Evolutionary conservation across 495 filamentous ascomycete species (phyloP).

Genomic region (Letharia lupina): DNA sequence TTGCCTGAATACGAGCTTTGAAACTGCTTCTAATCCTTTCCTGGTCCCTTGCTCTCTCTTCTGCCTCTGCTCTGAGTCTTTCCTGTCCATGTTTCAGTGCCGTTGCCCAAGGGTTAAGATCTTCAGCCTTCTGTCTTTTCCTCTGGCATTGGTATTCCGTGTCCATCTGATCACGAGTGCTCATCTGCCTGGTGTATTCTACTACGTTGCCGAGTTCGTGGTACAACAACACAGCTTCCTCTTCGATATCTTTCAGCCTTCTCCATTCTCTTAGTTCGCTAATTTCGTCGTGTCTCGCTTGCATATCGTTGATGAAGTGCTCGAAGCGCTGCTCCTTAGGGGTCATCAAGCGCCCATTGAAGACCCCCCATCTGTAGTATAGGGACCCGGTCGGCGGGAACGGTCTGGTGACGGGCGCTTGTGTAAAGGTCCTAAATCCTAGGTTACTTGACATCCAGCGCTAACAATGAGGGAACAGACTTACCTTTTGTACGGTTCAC

Average conservation of each 20-base stretch:
- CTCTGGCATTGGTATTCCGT: background rate
- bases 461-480: background rate
- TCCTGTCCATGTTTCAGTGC: background rate
- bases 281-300: background rate
- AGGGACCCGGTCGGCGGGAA: background rate
- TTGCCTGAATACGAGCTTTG: background rate
- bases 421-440: background rate
- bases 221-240: background rate
- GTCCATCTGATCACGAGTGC: background rate
- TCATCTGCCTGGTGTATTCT: background rate
- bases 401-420: background rate
- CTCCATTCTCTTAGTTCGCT: background rate
- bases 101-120: background rate
- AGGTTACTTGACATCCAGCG: background rate
- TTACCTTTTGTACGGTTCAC: background rate
- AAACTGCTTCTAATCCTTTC: background rate
- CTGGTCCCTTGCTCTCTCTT: background rate
- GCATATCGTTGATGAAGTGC: background rate
- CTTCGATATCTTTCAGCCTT: background rate
- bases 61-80: background rate
- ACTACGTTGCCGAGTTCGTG: background rate
- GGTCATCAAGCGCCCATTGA: background rate
- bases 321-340: background rate
- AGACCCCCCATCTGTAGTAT: background rate
- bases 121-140: background rate